Percentiles rank a stretch among this genome's conserved stretches.
These are phyloP conservation scores for Metschnikowia peoriensis DNA, from an alignment of 805 yeast genomes.

Conservation along the genomic window DNA sequence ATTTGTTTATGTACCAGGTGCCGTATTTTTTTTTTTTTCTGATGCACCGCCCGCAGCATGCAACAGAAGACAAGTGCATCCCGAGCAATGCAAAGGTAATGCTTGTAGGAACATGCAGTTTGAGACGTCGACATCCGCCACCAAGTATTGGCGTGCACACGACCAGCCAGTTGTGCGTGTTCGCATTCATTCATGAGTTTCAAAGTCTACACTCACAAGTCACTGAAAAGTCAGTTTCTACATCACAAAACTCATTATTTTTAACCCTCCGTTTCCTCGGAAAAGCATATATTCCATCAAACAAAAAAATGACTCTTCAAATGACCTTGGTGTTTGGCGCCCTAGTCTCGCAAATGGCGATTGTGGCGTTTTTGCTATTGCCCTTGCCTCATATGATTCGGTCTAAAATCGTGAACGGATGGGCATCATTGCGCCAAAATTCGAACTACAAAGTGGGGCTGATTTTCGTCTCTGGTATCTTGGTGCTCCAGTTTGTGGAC, in stretches of 20 bases:
- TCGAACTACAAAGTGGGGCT: constrained; percentile 46
- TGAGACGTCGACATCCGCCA: neutral
- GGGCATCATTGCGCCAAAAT: constrained; percentile 31
- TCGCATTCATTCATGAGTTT: neutral
- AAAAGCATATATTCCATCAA: neutral
- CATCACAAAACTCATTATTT: neutral
- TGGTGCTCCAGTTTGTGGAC: constrained; percentile 52
- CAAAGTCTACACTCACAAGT: neutral
- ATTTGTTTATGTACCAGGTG: too few relatives aligned
- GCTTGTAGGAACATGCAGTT: neutral
- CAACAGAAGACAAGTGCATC: neutral
- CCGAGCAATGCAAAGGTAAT: neutral
- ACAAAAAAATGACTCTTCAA: constrained; percentile 42
- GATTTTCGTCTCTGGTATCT: constrained; percentile 40
- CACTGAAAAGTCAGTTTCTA: neutral
- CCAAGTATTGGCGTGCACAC: neutral
- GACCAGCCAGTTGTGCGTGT: neutral
- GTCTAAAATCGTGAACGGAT: constrained; percentile 36
- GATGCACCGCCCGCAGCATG: neutral
- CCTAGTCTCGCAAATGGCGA: constrained; percentile 51
- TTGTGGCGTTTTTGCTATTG: constrained; percentile 46
- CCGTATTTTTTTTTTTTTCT: too few relatives aligned
- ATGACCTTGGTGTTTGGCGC: constrained; percentile 47
- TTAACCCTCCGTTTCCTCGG: neutral
- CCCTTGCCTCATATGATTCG: constrained; percentile 56